A percentile compares a stretch with the other conserved stretches of the same genome.
Conservation (phyloP, 169 alveolate genomes). For the Pseudocohnilembus persalinus region DNA sequence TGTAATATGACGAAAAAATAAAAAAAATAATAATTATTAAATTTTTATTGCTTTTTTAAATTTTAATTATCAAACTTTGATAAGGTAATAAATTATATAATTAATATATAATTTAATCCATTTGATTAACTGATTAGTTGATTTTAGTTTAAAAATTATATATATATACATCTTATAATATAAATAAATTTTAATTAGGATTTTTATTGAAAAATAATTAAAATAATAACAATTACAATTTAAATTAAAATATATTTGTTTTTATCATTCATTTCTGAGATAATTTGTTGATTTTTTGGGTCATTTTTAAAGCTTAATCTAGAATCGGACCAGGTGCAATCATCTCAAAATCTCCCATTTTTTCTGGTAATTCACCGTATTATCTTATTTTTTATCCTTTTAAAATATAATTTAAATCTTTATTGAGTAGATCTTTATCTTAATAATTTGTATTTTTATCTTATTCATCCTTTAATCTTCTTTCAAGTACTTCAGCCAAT, state of each 20-base stretch:
- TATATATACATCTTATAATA: too few relatives aligned
- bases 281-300: background rate
- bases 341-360: constrained; percentile 80
- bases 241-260: too few relatives aligned
- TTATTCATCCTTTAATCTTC: constrained; percentile 75
- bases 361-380: constrained; percentile 80
- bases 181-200: too few relatives aligned
- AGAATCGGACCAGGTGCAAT: constrained; percentile 72
- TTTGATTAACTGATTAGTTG: too few relatives aligned
- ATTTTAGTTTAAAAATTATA: too few relatives aligned
- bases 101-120: too few relatives aligned
- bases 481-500: constrained; percentile 76
- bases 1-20: too few relatives aligned
- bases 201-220: too few relatives aligned
- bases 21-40: too few relatives aligned
- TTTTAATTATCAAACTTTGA: too few relatives aligned
- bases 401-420: constrained; percentile 77
- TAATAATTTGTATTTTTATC: constrained; percentile 48
- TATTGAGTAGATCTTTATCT: constrained; percentile 62
- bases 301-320: background rate
- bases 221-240: background rate
- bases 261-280: background rate
- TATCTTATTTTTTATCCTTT: constrained; percentile 67
- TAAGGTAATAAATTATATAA: too few relatives aligned
- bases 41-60: too few relatives aligned